Base-by-base conservation (phyloP, 2,329 filamentous ascomycete species). In the Davidsoniella australis region DNA sequence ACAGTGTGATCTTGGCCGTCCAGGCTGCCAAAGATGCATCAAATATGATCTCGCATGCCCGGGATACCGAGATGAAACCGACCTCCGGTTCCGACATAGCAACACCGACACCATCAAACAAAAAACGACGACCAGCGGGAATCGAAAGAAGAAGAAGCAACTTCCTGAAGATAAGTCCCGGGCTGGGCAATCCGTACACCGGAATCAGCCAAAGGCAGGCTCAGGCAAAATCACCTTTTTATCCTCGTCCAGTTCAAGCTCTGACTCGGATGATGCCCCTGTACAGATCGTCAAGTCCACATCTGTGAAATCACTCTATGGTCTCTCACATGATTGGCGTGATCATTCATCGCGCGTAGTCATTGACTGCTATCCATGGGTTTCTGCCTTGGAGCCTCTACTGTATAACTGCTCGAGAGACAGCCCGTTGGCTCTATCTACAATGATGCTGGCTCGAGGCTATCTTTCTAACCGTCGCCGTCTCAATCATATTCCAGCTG, bases 311-410 rank as follows among this genome's bases (percentile, higher is more conserved):
- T 33, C 20, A 14, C 40, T 53, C 3, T 18, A 37, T 16, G 47
- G 47, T 8, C 51, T 36, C 9, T 17, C 47, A 14, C 47, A 53
- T 5, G 23, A 49, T n/a, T 53, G 47, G 51, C 33, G 37, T 5
- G 41, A 20, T 6, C 47, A 53, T 41, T 47, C 51, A 2, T 40
- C 49, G 23, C 29, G 43, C 2, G 44, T 53, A 3, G 51, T 53
- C 38, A 50, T 53, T 16, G 51, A 53, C n/a, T 53, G 51, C 26
- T 53, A 53, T n/a, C 51, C 51, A 14, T 53, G 51, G 51, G 47
- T 53, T 8, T 44, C 47, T 36, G 43, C 24, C 2, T 33, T 53
- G 39, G 51, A 53, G 41, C 47, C 51, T n/a, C 33, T 53, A n/a
- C 49, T 53, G 51, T 16, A 47, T 16, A 40, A n/a, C 16, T 42